Conservation (phyloP, 2,329 filamentous ascomycete species). For the Monilinia laxa region DNA sequence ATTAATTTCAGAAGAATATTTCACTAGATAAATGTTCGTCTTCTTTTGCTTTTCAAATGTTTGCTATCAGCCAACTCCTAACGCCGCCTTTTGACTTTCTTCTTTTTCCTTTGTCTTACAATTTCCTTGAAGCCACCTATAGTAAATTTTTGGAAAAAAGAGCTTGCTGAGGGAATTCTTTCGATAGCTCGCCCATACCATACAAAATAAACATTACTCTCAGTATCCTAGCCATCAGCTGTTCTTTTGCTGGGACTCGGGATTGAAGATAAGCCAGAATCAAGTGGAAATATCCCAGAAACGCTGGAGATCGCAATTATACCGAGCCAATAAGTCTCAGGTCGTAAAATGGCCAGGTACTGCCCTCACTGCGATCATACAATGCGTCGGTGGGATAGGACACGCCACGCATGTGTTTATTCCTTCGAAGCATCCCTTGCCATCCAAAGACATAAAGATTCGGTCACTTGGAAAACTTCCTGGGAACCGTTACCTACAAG, state of each 20-base stretch:
- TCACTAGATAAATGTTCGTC: too few relatives aligned
- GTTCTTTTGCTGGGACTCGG: not conserved
- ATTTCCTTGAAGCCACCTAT: not conserved
- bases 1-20: too few relatives aligned
- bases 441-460: not conserved
- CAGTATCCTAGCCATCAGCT: not conserved
- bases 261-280: not conserved
- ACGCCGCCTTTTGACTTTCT: not conserved
- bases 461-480: not conserved
- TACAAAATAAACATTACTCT: not conserved
- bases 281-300: not conserved
- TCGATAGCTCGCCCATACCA: not conserved
- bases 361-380: not conserved
- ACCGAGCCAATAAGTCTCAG: not conserved
- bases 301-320: not conserved
- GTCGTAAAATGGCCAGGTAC: not conserved
- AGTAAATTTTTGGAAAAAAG: not conserved
- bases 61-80: not conserved
- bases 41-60: not conserved
- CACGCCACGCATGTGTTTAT: not conserved
- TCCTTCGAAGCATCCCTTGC: too few relatives aligned
- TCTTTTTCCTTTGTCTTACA: not conserved
- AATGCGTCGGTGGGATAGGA: not conserved
- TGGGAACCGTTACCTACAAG: not conserved
- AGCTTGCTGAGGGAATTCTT: too few relatives aligned